phyloP scores from a whole-genome alignment of 495 filamentous ascomycete species.

The Neurospora sp. region DNA sequence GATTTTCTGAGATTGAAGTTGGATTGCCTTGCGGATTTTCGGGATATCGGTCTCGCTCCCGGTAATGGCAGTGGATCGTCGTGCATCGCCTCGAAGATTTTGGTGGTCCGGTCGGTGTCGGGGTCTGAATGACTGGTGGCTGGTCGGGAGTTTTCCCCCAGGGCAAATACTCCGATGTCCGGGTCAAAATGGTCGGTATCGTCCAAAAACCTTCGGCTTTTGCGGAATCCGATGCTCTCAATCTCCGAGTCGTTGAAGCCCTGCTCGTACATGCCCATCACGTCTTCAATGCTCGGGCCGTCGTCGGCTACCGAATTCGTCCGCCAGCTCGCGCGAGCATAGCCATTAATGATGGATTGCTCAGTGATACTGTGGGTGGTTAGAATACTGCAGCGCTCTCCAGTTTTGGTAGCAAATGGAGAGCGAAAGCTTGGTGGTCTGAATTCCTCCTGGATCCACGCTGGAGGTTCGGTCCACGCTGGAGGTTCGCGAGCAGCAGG shows the following conservation, averaged over 20 bases:
- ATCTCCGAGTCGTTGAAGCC: slow-evolving; percentile 58
- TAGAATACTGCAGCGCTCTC: slow-evolving; percentile 66
- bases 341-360: slow-evolving; percentile 37
- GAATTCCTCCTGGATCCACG: neutral
- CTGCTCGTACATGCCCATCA: slow-evolving; percentile 85
- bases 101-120: slow-evolving; percentile 13
- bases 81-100: slow-evolving; percentile 35
- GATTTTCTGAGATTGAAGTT: slow-evolving; percentile 27
- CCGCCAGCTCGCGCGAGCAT: slow-evolving; percentile 39
- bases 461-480: neutral
- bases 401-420: slow-evolving; percentile 1
- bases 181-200: slow-evolving; percentile 25
- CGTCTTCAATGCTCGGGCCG: slow-evolving; percentile 80
- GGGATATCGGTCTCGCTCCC: slow-evolving; percentile 11
- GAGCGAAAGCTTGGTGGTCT: neutral
- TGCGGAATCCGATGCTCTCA: slow-evolving; percentile 21
- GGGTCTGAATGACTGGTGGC: slow-evolving; percentile 22
- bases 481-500: neutral
- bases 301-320: slow-evolving; percentile 51
- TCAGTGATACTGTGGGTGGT: slow-evolving; percentile 65
- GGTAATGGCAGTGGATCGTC: slow-evolving; percentile 24
- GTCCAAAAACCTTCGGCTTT: slow-evolving; percentile 20
- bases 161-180: slow-evolving; percentile 7
- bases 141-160: slow-evolving; percentile 15
- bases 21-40: slow-evolving; percentile 26